Conservation (phyloP, 1,139 yeast species). For the Saccharomyces hybrid region DNA sequence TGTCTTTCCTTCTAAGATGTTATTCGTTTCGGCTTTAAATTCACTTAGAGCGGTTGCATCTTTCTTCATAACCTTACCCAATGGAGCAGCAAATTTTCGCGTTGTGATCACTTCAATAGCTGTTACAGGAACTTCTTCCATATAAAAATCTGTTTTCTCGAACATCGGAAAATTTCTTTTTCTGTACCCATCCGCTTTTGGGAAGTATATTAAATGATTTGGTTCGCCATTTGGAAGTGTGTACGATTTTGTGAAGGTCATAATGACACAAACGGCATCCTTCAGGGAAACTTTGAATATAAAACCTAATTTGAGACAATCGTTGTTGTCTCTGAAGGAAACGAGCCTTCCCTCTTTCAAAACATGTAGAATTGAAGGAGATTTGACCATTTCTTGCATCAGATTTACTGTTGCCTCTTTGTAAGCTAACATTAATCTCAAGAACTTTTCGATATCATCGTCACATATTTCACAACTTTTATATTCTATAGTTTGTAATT, state of each 20-base stretch:
- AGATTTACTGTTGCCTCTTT: conserved; percentile 40
- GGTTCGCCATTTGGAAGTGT: conserved; percentile 25
- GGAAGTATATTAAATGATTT: conserved; percentile 48
- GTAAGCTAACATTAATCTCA: conserved; percentile 41
- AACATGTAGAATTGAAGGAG: conserved; percentile 41
- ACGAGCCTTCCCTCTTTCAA: conserved; percentile 54
- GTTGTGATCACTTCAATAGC: conserved; percentile 48
- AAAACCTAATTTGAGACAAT: conserved; percentile 46
- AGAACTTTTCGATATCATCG: conserved; percentile 39
- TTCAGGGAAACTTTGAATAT: conserved; percentile 39
- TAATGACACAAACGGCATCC: conserved; percentile 30
- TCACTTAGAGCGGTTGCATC: conserved; percentile 38
- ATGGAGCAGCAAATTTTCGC: conserved; percentile 37
- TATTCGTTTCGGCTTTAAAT: conserved; percentile 38
- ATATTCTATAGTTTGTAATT: conserved; percentile 38
- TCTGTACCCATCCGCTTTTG: conserved; percentile 33
- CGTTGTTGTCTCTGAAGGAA: conserved; percentile 45
- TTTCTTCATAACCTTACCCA: conserved; percentile 41
- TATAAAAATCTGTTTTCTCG: conserved; percentile 33
- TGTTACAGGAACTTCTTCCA: conserved; percentile 40
- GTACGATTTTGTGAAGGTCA: conserved; percentile 26
- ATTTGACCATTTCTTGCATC: conserved; percentile 41
- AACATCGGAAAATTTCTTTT: conserved; percentile 29
- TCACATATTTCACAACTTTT: conserved; percentile 36
- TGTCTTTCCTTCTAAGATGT: conserved; percentile 35